Conservation (phyloP, 176 grass and related monocot species). For the Rhipidocladum racemiflorum region DNA sequence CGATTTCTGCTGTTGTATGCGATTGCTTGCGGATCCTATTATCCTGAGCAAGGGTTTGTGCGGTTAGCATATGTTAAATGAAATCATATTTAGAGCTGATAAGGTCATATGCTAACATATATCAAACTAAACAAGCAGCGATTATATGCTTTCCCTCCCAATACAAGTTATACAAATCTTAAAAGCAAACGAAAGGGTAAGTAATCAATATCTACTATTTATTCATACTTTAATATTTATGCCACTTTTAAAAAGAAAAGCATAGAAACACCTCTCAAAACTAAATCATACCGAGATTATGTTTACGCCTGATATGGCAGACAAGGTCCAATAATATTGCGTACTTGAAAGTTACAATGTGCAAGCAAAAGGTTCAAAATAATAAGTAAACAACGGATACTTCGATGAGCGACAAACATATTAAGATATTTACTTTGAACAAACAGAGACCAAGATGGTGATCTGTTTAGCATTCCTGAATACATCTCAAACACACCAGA, state of each 20-base stretch:
- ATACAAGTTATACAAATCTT: too few relatives aligned
- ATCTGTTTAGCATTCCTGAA: constrained; percentile 46
- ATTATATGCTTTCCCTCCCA: too few relatives aligned
- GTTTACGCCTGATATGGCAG: not conserved
- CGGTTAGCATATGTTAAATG: not conserved
- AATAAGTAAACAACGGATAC: not conserved
- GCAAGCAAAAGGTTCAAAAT: not conserved
- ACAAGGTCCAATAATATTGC: too few relatives aligned
- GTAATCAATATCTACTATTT: too few relatives aligned
- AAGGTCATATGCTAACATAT: not conserved
- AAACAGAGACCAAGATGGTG: constrained; percentile 41
- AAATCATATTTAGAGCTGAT: not conserved
- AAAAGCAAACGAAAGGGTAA: too few relatives aligned
- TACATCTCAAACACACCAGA: constrained; percentile 46
- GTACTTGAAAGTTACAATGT: not conserved
- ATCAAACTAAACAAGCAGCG: too few relatives aligned
- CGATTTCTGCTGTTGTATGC: not conserved
- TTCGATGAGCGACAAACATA: not conserved
- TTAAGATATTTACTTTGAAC: constrained; percentile 46
- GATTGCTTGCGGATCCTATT: not conserved
- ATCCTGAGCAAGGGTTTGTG: not conserved
- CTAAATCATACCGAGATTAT: not conserved
- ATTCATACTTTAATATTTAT: too few relatives aligned
- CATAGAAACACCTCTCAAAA: too few relatives aligned
- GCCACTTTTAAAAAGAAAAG: too few relatives aligned